Base-by-base conservation (phyloP, 305 asterid species). In the Solanum aculeatissimum region DNA sequence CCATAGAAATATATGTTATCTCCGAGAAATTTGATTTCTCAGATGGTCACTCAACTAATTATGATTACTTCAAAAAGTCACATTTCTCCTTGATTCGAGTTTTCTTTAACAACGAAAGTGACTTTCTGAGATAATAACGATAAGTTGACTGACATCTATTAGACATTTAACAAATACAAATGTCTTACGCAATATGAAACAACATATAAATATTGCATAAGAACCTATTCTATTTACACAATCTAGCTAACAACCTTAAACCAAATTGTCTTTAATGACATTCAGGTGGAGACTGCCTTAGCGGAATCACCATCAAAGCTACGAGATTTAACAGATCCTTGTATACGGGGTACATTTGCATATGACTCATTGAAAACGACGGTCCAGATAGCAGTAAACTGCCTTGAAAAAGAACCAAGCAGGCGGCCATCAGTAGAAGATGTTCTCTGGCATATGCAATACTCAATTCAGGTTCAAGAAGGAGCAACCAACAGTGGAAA, bases 391-490 rank as follows among this genome's bases (percentile, higher is more conserved):
- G 90, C 98, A 21, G n/a, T 90, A 70, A 95, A 91, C 85, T 97
- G 99, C 90, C 85, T 97, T 75, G 84, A 89, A 80, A 89, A 87
- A 82, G 98, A 95, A 43, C 89, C 95, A 5, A 88, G 83, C 86
- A 89, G 82, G 42, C 91, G 98, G 9, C 98, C 99, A 2, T 91
- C 98, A 38, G 89, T 97, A 54, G 99, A 97, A 90, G 99, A 97
- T 78, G 98, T 95, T 91, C 94, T 97, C 13, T 97, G 99, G 99
- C 98, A 97, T 80, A 91, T 97, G 98, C 99, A 97, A 82, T 97
- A 97, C 84, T 94, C 98, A 7, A 91, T 94, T 78, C 99, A 97
- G 85, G 98, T 95, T 88, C 99, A 95, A 89, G 99, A 97, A 92
- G 99, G 99, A 63, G 93, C 98, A 98, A 92, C 89, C 16, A 93